A percentile compares a stretch with the other conserved stretches of the same genome.
Conservation (phyloP, 2,329 filamentous ascomycete genomes). For the Curvularia spicifera region DNA sequence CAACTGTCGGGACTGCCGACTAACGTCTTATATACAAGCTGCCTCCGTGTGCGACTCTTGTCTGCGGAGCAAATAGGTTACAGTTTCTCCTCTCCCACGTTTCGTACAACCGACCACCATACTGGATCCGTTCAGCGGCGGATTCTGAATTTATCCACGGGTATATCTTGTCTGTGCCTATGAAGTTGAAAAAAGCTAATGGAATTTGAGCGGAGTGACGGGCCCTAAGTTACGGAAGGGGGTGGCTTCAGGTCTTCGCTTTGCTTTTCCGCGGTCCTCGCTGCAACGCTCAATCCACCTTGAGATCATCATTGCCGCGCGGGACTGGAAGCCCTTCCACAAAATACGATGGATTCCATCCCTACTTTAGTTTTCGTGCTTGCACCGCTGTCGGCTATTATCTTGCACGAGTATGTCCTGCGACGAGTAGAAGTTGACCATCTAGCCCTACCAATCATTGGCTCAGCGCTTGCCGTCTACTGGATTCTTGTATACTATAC, state of each 20-base stretch:
- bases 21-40: conserved; percentile 1
- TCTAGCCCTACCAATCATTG: conserved; percentile 21
- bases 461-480: conserved; percentile 17
- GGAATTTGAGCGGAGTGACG: background rate
- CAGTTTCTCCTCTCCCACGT: conserved; percentile 13
- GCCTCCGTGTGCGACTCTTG: conserved; percentile 9
- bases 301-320: background rate
- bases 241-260: background rate
- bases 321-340: background rate
- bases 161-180: background rate
- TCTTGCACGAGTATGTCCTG: conserved; percentile 25
- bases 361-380: conserved; percentile 9
- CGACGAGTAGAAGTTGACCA: conserved; percentile 28
- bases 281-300: background rate
- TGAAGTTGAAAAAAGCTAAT: background rate
- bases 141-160: background rate
- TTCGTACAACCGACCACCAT: conserved; percentile 9
- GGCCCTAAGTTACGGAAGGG: background rate
- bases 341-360: conserved; percentile 17
- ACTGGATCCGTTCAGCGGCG: conserved; percentile 1
- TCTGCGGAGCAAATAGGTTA: conserved; percentile 3
- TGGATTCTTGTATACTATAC: conserved; percentile 17
- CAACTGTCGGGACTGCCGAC: conserved; percentile 3
- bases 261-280: background rate
- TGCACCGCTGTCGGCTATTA: conserved; percentile 18